phyloP scores from a whole-genome alignment of 371 early-diverging fungal genomes.

The Syncephalastrum sp. region DNA sequence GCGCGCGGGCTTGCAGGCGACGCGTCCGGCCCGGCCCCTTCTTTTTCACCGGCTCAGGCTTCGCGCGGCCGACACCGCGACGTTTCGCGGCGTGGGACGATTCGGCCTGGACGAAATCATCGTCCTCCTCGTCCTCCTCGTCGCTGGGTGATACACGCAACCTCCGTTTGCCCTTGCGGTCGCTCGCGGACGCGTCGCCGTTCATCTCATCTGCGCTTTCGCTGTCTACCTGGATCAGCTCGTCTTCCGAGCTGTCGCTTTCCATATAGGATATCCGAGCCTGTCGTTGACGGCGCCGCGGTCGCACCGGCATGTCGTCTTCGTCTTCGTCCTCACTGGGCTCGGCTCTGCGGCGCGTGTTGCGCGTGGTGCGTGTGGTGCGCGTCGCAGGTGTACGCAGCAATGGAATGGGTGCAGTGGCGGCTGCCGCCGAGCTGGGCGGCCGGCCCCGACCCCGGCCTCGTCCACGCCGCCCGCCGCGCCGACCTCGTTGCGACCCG shows the following conservation, averaged over 20 bases:
- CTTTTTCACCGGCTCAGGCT: slow-evolving; percentile 11
- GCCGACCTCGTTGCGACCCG: slow-evolving; percentile 6
- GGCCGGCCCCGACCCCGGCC: slow-evolving; percentile 3
- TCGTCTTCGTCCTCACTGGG: slow-evolving; percentile 19
- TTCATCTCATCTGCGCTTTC: slow-evolving; percentile 18
- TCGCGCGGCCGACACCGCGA: slow-evolving; percentile 5
- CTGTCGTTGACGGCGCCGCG: slow-evolving; percentile 46
- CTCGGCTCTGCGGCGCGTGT: slow-evolving; percentile 9
- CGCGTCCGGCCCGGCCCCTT: slow-evolving; percentile 17
- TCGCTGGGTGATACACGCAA: slow-evolving; percentile 18
- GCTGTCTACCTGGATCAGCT: slow-evolving; percentile 30
- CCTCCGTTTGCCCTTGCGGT: slow-evolving; percentile 31
- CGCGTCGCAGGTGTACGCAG: slow-evolving; percentile 11
- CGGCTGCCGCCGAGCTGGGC: not conserved
- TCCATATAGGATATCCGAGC: slow-evolving; percentile 41
- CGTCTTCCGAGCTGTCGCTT: slow-evolving; percentile 31
- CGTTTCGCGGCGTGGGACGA: slow-evolving; percentile 17
- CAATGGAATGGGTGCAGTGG: too few species aligned
- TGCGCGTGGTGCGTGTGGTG: slow-evolving; percentile 24
- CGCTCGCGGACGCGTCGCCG: slow-evolving; percentile 10
- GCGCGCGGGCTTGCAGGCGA: slow-evolving; percentile 13
- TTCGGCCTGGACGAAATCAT: slow-evolving; percentile 15
- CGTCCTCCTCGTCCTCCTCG: slow-evolving; percentile 2
- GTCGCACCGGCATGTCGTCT: slow-evolving; percentile 36
- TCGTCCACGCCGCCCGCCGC: slow-evolving; percentile 16